phyloP scores from a whole-genome alignment of 495 filamentous ascomycete genomes.

The Amphirosellinia nigrospora region DNA sequence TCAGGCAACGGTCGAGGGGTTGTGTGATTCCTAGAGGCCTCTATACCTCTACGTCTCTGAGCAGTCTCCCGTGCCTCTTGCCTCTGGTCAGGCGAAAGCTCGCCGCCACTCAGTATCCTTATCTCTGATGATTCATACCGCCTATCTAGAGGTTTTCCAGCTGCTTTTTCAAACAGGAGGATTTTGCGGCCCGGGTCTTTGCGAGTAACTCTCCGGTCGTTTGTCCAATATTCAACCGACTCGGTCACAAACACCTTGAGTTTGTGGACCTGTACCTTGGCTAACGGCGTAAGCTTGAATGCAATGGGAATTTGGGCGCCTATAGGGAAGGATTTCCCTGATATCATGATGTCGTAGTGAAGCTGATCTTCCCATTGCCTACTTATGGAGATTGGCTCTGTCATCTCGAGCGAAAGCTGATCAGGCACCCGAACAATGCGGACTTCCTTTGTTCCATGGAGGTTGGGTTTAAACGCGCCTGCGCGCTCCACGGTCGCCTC shows the following conservation, averaged over 20 bases:
- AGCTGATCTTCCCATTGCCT: conserved; percentile 98
- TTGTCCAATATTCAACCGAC: conserved; percentile 91
- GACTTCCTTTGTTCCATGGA: conserved; percentile 84
- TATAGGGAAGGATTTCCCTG: conserved; percentile 95
- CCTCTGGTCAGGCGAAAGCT: conserved; percentile 56
- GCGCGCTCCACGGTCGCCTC: conserved; percentile 88
- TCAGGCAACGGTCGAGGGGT: conserved; percentile 51
- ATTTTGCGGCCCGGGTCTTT: conserved; percentile 86
- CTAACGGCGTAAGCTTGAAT: conserved; percentile 94
- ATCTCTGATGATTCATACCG: conserved; percentile 82
- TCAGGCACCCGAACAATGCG: conserved; percentile 86
- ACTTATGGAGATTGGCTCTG: conserved; percentile 96
- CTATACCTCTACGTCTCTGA: conserved; percentile 42
- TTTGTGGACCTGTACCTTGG: conserved; percentile 95
- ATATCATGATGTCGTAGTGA: conserved; percentile 98
- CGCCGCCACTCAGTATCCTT: conserved; percentile 80
- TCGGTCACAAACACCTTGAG: conserved; percentile 96
- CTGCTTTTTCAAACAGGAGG: conserved; percentile 86
- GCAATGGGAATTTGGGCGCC: conserved; percentile 94
- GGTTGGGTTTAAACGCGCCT: conserved; percentile 90
- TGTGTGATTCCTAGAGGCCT: conserved; percentile 42
- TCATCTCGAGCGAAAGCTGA: conserved; percentile 89
- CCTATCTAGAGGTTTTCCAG: conserved; percentile 77
- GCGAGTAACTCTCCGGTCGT: conserved; percentile 84
- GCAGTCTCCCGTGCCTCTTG: conserved; percentile 50